Evolutionary conservation across 805 yeast species (phyloP).

Genomic region (Saturnispora besseyi): DNA sequence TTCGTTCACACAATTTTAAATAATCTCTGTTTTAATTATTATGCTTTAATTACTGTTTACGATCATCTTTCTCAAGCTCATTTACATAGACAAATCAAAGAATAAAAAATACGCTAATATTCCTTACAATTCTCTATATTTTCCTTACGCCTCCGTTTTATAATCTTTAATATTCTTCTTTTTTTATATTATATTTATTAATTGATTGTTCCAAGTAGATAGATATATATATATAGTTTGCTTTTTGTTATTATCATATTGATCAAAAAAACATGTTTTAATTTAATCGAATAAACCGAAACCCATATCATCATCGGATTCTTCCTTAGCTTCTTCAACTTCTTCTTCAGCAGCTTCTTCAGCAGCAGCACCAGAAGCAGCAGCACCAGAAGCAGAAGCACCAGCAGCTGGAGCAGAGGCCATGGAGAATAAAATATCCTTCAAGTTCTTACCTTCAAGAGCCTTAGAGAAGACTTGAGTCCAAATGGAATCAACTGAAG

Average conservation of each 20-base stretch:
- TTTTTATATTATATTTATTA: conserved; percentile 1
- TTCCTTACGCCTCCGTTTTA: not conserved
- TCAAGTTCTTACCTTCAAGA: conserved; percentile 72
- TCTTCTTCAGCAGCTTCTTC: conserved; percentile 57
- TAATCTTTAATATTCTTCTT: not conserved
- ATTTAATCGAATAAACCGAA: conserved; percentile 85
- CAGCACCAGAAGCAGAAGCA: conserved; percentile 59
- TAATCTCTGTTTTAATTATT: too few relatives aligned
- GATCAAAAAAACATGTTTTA: conserved; percentile 4
- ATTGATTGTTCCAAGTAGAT: not conserved
- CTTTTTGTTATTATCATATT: not conserved
- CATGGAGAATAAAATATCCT: conserved; percentile 52
- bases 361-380: conserved; percentile 51
- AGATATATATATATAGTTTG: not conserved
- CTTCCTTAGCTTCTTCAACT: conserved; percentile 46
- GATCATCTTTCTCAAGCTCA: too few relatives aligned
- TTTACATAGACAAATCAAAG: not conserved
- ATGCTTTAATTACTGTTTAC: too few relatives aligned
- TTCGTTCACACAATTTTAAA: too few relatives aligned
- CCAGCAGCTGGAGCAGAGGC: conserved; percentile 72
- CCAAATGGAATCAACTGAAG: conserved; percentile 75
- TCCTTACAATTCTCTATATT: not conserved
- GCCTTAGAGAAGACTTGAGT: conserved; percentile 86
- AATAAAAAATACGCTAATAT: not conserved
- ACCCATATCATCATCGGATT: conserved; percentile 83